Base-by-base conservation (phyloP, 768 basidiomycete species). In the Xerocomellus intermedius region DNA sequence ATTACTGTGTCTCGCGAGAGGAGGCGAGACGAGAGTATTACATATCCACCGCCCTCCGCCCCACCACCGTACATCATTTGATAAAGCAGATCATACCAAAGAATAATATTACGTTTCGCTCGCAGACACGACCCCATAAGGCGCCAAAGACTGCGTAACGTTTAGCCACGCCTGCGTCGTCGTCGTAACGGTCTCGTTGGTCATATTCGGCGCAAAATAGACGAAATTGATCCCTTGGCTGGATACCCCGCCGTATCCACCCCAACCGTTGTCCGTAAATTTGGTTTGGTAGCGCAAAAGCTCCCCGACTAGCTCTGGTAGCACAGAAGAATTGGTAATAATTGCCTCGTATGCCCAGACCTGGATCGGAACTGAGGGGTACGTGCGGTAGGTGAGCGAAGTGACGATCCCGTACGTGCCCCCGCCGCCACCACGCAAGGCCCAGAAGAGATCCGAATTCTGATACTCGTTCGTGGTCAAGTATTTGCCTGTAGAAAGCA, bases 371-470 rank as follows among this genome's bases (percentile, higher is more conserved):
- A 70, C 56, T 10, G 54, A 21, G 3, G 76, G 73, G 47, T 80
- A 72, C 0, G 77, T 79, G 48, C 64, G 62, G 58, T 81, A 81
- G 0, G 78, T 80, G 5, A 74, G 75, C 1, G 76, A 77, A 3
- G 74, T 75, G 19, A 81, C 67, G 21, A 82, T 68, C 9, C 77
- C 80, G 50, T 69, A 82, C 2, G 76, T 81, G 16, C 77, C 69
- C 0, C 78, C 79, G 0, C 81, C 81, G 1, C 77, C 78, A 0
- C 80, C 82, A 24, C 80, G 72, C 48, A 83, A 60, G 0, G 82
- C 80, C 76, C 79, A 83, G 66, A 79, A 83, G 5, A 83, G 71
- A 50, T 82, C 78, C 4, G 66, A 14, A 55, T 81, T 68, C 38
- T 72, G 68, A 59, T 74, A 65, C 0, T 60, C 56, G 58, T 82